Evolutionary conservation across 2,329 filamentous ascomycete genomes (phyloP).

Genomic region (Periconia sp.): DNA sequence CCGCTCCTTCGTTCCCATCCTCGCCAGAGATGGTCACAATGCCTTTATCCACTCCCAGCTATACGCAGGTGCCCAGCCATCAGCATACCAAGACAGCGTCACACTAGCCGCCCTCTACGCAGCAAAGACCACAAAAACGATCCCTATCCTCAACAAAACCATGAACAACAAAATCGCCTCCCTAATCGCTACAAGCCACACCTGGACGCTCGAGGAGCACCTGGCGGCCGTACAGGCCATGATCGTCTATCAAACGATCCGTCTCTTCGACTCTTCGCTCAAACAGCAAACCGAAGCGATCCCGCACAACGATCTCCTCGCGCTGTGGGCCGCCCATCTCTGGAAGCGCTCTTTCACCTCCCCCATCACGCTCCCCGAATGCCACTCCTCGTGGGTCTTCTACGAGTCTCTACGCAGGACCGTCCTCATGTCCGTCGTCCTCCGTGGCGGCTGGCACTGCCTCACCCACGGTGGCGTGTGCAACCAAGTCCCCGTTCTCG

Average conservation of each 20-base stretch:
- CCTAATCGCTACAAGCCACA: constrained; percentile 12
- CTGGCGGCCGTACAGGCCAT: constrained; percentile 36
- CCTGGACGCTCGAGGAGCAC: constrained; percentile 27
- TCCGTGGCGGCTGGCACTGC: constrained; percentile 25
- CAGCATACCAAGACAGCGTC: constrained; percentile 29
- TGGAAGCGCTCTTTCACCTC: constrained; percentile 31
- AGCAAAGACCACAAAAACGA: constrained; percentile 22
- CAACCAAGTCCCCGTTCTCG: constrained; percentile 24
- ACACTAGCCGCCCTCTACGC: constrained; percentile 27
- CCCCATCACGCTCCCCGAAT: constrained; percentile 7
- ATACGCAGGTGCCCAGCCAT: constrained; percentile 20
- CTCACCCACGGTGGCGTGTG: constrained; percentile 22
- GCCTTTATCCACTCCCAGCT: constrained; percentile 26
- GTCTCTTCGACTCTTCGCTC: constrained; percentile 28
- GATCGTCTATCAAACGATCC: constrained; percentile 35
- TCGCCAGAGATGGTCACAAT: constrained; percentile 26
- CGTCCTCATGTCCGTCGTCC: constrained; percentile 28
- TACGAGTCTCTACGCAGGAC: constrained; percentile 32
- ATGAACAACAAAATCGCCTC: constrained; percentile 24
- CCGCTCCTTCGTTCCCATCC: constrained; percentile 18
- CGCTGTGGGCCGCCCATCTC: constrained; percentile 28
- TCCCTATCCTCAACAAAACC: constrained; percentile 15
- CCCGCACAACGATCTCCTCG: constrained; percentile 24
- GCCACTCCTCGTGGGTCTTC: constrained; percentile 24
- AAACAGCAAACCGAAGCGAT: constrained; percentile 15